These are phyloP conservation scores for Phytophthora rubi DNA, from an alignment of 352 stramenopile species.

Conservation along the genomic window DNA sequence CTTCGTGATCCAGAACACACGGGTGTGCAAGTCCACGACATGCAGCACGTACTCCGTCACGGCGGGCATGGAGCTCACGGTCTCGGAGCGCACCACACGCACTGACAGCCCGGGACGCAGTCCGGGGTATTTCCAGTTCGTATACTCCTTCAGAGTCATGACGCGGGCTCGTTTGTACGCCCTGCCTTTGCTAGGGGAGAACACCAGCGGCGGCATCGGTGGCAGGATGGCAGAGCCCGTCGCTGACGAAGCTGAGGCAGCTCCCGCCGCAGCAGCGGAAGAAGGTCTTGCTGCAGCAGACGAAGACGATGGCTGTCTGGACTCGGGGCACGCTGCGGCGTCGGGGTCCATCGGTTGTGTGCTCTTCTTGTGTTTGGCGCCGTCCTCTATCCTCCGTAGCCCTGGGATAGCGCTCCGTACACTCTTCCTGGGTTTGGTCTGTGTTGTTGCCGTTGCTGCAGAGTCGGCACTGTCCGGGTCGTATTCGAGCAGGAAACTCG, in stretches of 20 bases:
- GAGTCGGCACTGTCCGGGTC: constrained; percentile 15
- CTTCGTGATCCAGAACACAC: constrained; percentile 86
- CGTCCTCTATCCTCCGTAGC: constrained; percentile 36
- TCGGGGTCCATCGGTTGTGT: constrained; percentile 33
- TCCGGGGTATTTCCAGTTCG: constrained; percentile 55
- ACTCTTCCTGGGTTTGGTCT: constrained; percentile 31
- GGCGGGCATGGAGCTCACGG: constrained; percentile 55
- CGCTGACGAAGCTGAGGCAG: constrained; percentile 25
- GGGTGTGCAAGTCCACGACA: constrained; percentile 78
- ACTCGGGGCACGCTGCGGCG: constrained; percentile 35
- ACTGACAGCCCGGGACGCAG: constrained; percentile 76
- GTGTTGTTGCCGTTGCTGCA: neutral
- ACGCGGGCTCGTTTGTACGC: constrained; percentile 38
- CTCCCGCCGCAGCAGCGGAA: constrained; percentile 6
- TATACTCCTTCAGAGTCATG: constrained; percentile 62
- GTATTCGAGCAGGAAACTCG: constrained; percentile 40
- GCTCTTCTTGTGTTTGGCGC: constrained; percentile 8
- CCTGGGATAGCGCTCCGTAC: constrained; percentile 23
- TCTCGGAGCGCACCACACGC: constrained; percentile 69
- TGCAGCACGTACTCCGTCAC: constrained; percentile 82
- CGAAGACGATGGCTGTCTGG: constrained; percentile 18
- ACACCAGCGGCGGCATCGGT: constrained; percentile 61
- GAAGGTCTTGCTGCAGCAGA: neutral
- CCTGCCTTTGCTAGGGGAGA: constrained; percentile 52
- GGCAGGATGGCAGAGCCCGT: constrained; percentile 42